Conservation (phyloP, 371 early-diverging fungal species). For the Mortierella sp. region DNA sequence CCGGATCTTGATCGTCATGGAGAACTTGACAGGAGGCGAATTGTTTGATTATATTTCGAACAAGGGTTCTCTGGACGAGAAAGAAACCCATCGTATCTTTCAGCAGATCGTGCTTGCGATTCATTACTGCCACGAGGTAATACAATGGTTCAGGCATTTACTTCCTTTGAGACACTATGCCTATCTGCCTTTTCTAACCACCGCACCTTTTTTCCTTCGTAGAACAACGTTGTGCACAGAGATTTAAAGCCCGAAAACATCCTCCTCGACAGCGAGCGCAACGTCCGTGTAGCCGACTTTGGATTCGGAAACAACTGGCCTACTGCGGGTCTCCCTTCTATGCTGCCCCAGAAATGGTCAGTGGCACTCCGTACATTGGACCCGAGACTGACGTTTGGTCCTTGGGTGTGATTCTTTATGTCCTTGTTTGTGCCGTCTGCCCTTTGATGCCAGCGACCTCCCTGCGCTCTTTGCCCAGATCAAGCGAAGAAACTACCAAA, state of each 20-base stretch:
- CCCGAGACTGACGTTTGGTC: slow-evolving; percentile 88
- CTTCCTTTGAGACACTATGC: neutral
- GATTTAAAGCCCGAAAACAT: slow-evolving; percentile 95
- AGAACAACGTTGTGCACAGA: slow-evolving; percentile 73
- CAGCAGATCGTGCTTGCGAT: slow-evolving; percentile 96
- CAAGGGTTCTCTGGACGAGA: slow-evolving; percentile 86
- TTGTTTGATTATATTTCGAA: slow-evolving; percentile 95
- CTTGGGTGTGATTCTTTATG: slow-evolving; percentile 83
- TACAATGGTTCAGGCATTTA: neutral
- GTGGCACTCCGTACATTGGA: slow-evolving; percentile 79
- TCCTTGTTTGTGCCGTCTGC: slow-evolving; percentile 81
- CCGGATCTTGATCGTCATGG: slow-evolving; percentile 94
- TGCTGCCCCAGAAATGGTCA: slow-evolving; percentile 90
- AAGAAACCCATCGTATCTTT: slow-evolving; percentile 90
- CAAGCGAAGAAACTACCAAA: slow-evolving; percentile 67
- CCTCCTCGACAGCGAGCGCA: slow-evolving; percentile 78
- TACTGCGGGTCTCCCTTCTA: slow-evolving; percentile 96
- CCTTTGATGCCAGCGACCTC: slow-evolving; percentile 86
- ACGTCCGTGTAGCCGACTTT: slow-evolving; percentile 93
- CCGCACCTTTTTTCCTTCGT: neutral
- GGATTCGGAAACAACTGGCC: slow-evolving; percentile 95
- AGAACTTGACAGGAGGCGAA: slow-evolving; percentile 97
- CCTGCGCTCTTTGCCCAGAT: slow-evolving; percentile 80
- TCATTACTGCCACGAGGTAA: slow-evolving; percentile 87
- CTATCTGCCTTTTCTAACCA: neutral